phyloP scores from a whole-genome alignment of 2,329 filamentous ascomycete genomes.

The Fulvia fulva region DNA sequence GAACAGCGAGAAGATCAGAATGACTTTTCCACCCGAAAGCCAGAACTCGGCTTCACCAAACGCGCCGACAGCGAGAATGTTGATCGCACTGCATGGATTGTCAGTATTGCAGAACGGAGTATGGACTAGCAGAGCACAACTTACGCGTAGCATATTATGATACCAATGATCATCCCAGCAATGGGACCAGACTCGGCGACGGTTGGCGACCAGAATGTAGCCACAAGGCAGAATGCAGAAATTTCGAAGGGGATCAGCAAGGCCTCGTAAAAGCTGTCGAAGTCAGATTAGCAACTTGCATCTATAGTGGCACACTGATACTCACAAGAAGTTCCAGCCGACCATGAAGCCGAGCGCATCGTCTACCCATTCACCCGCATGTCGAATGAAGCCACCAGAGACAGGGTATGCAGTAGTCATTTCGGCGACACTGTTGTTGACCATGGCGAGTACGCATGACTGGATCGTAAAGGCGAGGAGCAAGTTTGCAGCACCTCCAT shows the following conservation, averaged over 20 bases:
- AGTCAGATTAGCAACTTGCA: not conserved
- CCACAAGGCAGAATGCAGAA: slow-evolving; percentile 40
- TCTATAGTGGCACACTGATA: not conserved
- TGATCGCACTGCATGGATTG: slow-evolving; percentile 33
- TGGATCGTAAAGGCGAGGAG: slow-evolving; percentile 32
- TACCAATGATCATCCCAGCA: slow-evolving; percentile 35
- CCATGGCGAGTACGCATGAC: slow-evolving; percentile 52
- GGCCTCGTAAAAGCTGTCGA: slow-evolving; percentile 43
- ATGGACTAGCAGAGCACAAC: slow-evolving; percentile 6
- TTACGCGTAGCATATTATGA: slow-evolving; percentile 43
- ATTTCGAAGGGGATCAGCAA: slow-evolving; percentile 52
- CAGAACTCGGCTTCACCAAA: slow-evolving; percentile 48
- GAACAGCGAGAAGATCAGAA: slow-evolving; percentile 45
- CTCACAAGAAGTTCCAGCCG: slow-evolving; percentile 43
- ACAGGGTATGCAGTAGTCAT: slow-evolving; percentile 42
- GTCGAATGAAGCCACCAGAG: slow-evolving; percentile 53
- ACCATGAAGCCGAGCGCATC: slow-evolving; percentile 59
- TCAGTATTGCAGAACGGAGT: not conserved
- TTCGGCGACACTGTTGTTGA: slow-evolving; percentile 63
- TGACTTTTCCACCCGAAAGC: slow-evolving; percentile 50
- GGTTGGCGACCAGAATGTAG: slow-evolving; percentile 40
- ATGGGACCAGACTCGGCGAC: slow-evolving; percentile 38
- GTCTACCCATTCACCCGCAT: slow-evolving; percentile 63
- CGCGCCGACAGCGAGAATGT: slow-evolving; percentile 43
- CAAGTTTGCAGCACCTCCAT: slow-evolving; percentile 36